Base-by-base conservation (phyloP, 1,284 basidiomycete species). In the Trichosporon faecale region DNA sequence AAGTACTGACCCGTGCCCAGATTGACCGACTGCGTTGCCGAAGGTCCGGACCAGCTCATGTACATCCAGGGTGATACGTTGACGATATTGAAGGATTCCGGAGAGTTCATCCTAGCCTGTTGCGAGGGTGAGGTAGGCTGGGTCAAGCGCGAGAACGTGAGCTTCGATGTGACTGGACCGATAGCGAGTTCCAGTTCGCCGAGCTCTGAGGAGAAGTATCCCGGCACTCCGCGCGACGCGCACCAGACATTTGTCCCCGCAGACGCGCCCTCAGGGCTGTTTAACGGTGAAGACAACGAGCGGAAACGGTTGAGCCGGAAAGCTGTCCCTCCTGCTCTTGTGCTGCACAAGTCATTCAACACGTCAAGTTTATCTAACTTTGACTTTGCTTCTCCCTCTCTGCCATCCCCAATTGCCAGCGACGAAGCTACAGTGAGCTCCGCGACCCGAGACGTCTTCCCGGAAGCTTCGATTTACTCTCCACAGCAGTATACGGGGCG, bases 101-200 rank as follows among this genome's bases (percentile, higher is more conserved):
- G 86, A 0, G 86, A 77, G n/a, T 66, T 72, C 23, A 61, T 75
- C 1, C 74, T 91, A 87, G 92, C 92, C 0, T 91, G 91, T 76
- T 97, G 95, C 79, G 94, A 97, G 84, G 94, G 92, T 66, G 92
- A 96, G 63, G 90, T 96, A 2, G 94, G 94, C 16, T 88, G 89
- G 55, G 95, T 96, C 80, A 85, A 87, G 37, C 89, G 87, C 2
- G 78, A 46, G 8, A 74, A 74, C 64, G 44, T 74, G 14, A 31
- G 57, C 57, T 61, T 61, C 37, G 21, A 16, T 12, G 63, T 37
- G 37, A 66, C 35, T 1, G 63, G 27, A n/a, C 44, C 66, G 1
- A 31, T 68, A 3, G 70, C 68, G 1, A 79, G 77, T 3, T 73
- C 76, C 0, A 79, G 78, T 67, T 52, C 64, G 9, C 66, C 66